Evolutionary conservation across 257 asterid genomes (phyloP), one percentile per base, ranked within the genome.

Genomic region (Fraxinus excelsior): DNA sequence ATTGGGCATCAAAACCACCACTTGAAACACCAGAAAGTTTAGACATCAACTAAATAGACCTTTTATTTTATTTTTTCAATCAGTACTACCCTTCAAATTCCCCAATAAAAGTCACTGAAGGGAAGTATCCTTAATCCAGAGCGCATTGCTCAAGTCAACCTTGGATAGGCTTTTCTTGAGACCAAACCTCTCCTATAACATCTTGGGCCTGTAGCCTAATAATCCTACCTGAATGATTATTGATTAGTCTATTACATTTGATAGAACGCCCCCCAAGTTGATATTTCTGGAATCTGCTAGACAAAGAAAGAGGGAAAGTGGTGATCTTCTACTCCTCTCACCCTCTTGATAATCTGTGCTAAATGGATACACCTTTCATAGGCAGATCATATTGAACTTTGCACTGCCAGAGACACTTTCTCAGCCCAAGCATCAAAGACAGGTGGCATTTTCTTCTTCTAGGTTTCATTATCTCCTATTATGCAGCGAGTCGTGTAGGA

Each of bases 1-100:
- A 75, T 70, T n/a, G 19, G 69, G 37, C 60, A 58, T 32, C 67
- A 64, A 68, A 58, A n/a, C 42, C 38, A 75, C 70, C 75, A 28
- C 60, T 53, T 35, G 16, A 62, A 25, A 37, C 28, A 21, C 37
- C 51, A 56, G 18, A 58, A 60, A 71, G 25, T 0, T 37, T 64
- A 53, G 35, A 44, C 34, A 38, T 70, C 73, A 82, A n/a, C 76
- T 65, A 31, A 12, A 44, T 3, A 44, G 19, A 13, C 53, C 53
- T 44, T 44, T 44, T 44, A 2, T 44, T 44, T 44, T 44, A 2
- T 2, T 44, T 44, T 44, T 13, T 1, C 6, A 14, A 13, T 44
- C 19, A 40, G 14, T 40, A 40, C 13, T 13, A 44, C 53, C 19
- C 53, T 44, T 44, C 53, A 44, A 13, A 13, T 13, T 44, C 53